Evolutionary conservation across 2,329 filamentous ascomycete species (phyloP), one percentile per base, ranked within the genome.

Genomic region (Colletotrichum sublineola): DNA sequence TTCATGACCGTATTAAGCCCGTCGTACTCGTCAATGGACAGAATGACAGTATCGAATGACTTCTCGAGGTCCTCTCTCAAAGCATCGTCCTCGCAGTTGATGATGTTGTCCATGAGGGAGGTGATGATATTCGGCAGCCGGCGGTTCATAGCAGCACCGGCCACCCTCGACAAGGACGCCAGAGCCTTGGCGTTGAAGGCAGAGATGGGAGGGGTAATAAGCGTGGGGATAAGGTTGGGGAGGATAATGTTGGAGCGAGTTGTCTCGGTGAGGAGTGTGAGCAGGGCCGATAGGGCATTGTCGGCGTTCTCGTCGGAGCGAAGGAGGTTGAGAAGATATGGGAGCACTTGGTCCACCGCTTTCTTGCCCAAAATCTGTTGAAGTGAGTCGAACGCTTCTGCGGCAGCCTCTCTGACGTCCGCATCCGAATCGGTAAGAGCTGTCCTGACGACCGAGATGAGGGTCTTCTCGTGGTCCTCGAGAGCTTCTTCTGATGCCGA

Each of bases 1-100:
- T 94, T 97, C 94, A 99, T 98, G 73, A 94, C 92, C 11, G 94
- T 96, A 80, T 98, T 98, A 46, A 99, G 88, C 63, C 97, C 96
- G 82, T 99, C 96, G 77, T 91, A 97, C 81, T 98, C 96, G 81
- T 99, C 96, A 72, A 98, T 95, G 29, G 95, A 97, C 63, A 96
- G 86, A 71, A 99, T 88, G 7, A 99, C 94, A 0, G 93, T 94
- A 80, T 98, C 94, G 77, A 99, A 96, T 0, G 96, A 93, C 62
- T 85, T 84, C 76, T 93, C 90, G 14, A 99, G 87, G 74, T 98
- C 95, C 53, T 82, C 82, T 36, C 87, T 89, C 46, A 97, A 90
- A 9, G 84, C 83, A n/a, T 93, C 92, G 68, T 98, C 94, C 75
- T 91, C 90, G 79, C 89, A 90, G 67, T 88, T 87, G 72, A 98